Conservation (phyloP, 1,284 basidiomycete genomes). For the Cryptococcus hybrid region DNA sequence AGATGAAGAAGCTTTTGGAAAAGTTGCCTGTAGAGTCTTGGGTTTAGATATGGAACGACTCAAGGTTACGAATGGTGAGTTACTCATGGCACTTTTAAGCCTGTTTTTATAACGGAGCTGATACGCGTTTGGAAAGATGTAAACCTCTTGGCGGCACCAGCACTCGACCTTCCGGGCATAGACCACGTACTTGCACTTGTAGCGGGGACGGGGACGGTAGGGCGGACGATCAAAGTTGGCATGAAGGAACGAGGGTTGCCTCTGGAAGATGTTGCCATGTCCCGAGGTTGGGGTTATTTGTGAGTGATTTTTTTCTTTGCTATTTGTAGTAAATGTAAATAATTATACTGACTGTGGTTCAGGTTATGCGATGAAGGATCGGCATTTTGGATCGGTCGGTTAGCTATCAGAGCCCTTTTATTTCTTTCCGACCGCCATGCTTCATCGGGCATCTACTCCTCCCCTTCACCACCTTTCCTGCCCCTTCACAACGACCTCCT, state of each 20-base stretch:
- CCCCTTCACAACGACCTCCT: conserved; percentile 38
- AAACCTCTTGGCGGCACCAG: conserved; percentile 43
- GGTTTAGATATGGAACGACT: conserved; percentile 15
- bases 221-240: conserved; percentile 31
- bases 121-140: conserved; percentile 27
- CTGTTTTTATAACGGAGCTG: neutral
- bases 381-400: conserved; percentile 42
- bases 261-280: conserved; percentile 34
- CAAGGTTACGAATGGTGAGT: conserved; percentile 34
- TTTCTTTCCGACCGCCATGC: conserved; percentile 29
- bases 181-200: conserved; percentile 38
- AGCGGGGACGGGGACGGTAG: conserved; percentile 42
- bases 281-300: conserved; percentile 44
- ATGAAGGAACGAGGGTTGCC: conserved; percentile 19
- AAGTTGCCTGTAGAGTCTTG: conserved; percentile 19
- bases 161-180: conserved; percentile 25
- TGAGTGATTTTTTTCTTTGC: conserved; percentile 8
- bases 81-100: neutral
- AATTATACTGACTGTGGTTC: conserved; percentile 3
- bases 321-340: neutral
- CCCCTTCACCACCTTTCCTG: conserved; percentile 13
- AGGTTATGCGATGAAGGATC: conserved; percentile 42
- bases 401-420: conserved; percentile 36
- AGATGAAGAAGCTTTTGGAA: conserved; percentile 28
- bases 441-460: conserved; percentile 24